These are phyloP conservation scores for Zymoseptoria brevis DNA, from an alignment of 2,329 filamentous ascomycete species.

Conservation along the genomic window DNA sequence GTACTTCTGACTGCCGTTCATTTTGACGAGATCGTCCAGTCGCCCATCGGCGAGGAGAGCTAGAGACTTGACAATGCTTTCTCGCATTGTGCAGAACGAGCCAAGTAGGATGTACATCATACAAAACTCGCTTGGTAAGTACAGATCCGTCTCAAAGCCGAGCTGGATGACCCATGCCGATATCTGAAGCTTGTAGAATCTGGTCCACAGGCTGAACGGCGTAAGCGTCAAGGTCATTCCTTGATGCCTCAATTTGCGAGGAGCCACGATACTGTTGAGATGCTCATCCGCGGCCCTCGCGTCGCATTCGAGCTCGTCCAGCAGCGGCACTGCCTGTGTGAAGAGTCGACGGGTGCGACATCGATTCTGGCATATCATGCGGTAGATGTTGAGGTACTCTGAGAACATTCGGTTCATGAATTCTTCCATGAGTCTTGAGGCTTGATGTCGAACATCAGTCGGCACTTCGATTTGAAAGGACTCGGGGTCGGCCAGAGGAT, in stretches of 20 bases:
- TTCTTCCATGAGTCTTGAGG: conserved; percentile 65
- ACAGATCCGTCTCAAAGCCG: conserved; percentile 88
- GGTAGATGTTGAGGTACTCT: conserved; percentile 75
- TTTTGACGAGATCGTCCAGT: neutral
- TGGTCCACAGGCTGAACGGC: conserved; percentile 79
- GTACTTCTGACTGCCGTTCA: neutral
- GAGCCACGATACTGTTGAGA: conserved; percentile 5
- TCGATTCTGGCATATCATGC: conserved; percentile 80
- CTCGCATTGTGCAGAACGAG: neutral
- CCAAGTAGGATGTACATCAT: conserved; percentile 69
- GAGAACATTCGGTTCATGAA: conserved; percentile 48
- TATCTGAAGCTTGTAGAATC: conserved; percentile 79
- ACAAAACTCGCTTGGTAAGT: conserved; percentile 73
- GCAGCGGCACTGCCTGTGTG: conserved; percentile 72
- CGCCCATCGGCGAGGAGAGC: neutral
- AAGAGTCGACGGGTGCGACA: conserved; percentile 85
- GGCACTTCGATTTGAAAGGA: conserved; percentile 72
- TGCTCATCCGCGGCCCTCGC: conserved; percentile 35
- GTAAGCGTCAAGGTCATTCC: conserved; percentile 42
- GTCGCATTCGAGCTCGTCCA: conserved; percentile 76
- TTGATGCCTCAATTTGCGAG: neutral
- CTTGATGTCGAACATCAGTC: conserved; percentile 63
- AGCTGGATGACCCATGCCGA: conserved; percentile 84
- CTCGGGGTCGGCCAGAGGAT: conserved; percentile 59
- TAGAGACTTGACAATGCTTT: neutral